Conservation (phyloP, 768 basidiomycete species). For the Macrocybe gigantea region DNA sequence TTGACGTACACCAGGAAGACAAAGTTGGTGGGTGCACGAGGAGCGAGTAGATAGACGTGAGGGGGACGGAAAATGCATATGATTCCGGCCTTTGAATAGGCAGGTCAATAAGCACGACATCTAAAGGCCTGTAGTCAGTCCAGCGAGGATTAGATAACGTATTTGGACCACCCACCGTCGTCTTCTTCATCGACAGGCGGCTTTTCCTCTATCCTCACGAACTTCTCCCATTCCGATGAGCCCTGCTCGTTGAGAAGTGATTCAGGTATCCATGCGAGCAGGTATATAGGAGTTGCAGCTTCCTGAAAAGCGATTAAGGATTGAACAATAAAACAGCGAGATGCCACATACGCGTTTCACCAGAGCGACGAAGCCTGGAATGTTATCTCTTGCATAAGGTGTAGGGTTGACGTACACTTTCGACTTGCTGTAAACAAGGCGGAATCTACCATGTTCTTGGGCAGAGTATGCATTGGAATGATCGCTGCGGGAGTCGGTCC, state of each 20-base stretch:
- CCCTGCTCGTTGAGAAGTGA: constrained; percentile 78
- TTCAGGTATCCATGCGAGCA: constrained; percentile 94
- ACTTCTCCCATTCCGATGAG: constrained; percentile 83
- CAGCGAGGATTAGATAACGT: constrained; percentile 1
- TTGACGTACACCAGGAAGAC: constrained; percentile 68
- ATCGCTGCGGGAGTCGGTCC: constrained; percentile 23
- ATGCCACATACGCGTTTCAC: constrained; percentile 71
- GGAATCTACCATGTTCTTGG: constrained; percentile 56
- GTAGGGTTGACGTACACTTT: constrained; percentile 97
- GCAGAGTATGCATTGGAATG: constrained; percentile 6
- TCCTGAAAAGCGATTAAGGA: constrained; percentile 40
- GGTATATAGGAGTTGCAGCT: constrained; percentile 65
- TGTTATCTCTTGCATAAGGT: constrained; percentile 86
- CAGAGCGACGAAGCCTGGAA: constrained; percentile 87
- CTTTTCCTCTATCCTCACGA: constrained; percentile 76
- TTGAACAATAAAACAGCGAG: neutral
- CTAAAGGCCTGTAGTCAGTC: constrained; percentile 27
- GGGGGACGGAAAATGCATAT: constrained; percentile 92
- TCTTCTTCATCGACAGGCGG: constrained; percentile 57
- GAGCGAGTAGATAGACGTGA: constrained; percentile 86
- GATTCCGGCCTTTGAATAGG: constrained; percentile 82
- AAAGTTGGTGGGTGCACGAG: constrained; percentile 79
- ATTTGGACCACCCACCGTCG: constrained; percentile 44
- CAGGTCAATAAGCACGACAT: constrained; percentile 80
- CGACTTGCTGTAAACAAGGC: constrained; percentile 84